phyloP scores from a whole-genome alignment of 257 asterid genomes.

The Haberlea rhodopensis region DNA sequence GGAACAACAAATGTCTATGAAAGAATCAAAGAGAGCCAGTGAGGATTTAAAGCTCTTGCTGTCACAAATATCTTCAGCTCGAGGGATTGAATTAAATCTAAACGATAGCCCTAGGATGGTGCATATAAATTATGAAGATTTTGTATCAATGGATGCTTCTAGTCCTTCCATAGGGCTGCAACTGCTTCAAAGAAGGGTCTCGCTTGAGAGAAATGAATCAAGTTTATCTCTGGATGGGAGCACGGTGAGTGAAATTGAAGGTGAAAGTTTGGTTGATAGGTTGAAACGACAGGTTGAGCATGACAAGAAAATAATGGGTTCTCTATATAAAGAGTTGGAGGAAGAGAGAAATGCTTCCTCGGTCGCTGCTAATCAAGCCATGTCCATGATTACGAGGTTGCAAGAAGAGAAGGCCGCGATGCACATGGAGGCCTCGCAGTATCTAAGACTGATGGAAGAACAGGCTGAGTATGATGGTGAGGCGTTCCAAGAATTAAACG shows the following conservation, averaged over 20 bases:
- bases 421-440: conserved; percentile 83
- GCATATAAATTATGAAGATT: conserved; percentile 56
- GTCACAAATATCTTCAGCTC: conserved; percentile 64
- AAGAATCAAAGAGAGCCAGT: conserved; percentile 62
- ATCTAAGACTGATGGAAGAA: conserved; percentile 80
- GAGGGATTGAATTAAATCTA: conserved; percentile 43
- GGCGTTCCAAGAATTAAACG: conserved; percentile 62
- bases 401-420: conserved; percentile 88
- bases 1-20: conserved; percentile 72
- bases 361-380: conserved; percentile 81
- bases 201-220: conserved; percentile 86
- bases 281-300: conserved; percentile 73
- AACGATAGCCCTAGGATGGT: conserved; percentile 54
- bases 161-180: conserved; percentile 43
- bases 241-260: conserved; percentile 70
- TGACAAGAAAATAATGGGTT: conserved; percentile 55
- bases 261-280: conserved; percentile 66
- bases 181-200: conserved; percentile 59
- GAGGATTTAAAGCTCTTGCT: conserved; percentile 74
- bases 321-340: conserved; percentile 74
- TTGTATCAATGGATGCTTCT: conserved; percentile 43
- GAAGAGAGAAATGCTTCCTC: conserved; percentile 90
- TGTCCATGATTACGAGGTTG: conserved; percentile 91
- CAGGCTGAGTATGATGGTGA: conserved; percentile 81
- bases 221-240: conserved; percentile 69